Conservation (phyloP, 495 filamentous ascomycete species). For the Neurospora intermedia region DNA sequence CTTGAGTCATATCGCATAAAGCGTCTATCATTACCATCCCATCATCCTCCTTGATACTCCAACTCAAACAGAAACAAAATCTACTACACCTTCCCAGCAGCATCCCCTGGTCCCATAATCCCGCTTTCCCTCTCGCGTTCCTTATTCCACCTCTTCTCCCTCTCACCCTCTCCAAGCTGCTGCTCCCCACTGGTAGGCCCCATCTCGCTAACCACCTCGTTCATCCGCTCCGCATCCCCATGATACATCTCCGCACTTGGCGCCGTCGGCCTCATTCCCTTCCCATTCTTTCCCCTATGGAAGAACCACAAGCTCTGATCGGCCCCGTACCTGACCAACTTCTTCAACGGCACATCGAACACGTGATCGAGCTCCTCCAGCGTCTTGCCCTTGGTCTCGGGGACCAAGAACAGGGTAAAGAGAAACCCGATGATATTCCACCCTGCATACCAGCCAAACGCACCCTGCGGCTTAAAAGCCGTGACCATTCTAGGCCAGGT, state of each 20-base stretch:
- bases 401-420: constrained; percentile 63
- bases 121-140: neutral
- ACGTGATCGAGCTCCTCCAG: constrained; percentile 56
- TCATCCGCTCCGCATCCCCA: neutral
- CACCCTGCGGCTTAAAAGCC: constrained; percentile 47
- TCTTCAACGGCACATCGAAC: constrained; percentile 21
- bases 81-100: neutral
- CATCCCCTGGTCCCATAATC: neutral
- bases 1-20: neutral
- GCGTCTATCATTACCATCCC: neutral
- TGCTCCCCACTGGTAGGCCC: neutral
- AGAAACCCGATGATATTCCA: constrained; percentile 60
- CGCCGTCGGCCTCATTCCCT: neutral
- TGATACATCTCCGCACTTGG: neutral
- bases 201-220: neutral
- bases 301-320: constrained; percentile 3
- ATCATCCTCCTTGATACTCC: neutral
- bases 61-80: neutral
- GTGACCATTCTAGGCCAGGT: constrained; percentile 51
- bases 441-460: constrained; percentile 58
- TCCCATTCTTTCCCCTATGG: neutral
- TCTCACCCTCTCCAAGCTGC: neutral
- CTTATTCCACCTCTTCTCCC: neutral
- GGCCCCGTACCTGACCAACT: neutral
- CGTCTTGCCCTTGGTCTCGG: constrained; percentile 74